Base-by-base conservation (phyloP, 2,329 filamentous ascomycete species). In the Aspergillus aculeatus region DNA sequence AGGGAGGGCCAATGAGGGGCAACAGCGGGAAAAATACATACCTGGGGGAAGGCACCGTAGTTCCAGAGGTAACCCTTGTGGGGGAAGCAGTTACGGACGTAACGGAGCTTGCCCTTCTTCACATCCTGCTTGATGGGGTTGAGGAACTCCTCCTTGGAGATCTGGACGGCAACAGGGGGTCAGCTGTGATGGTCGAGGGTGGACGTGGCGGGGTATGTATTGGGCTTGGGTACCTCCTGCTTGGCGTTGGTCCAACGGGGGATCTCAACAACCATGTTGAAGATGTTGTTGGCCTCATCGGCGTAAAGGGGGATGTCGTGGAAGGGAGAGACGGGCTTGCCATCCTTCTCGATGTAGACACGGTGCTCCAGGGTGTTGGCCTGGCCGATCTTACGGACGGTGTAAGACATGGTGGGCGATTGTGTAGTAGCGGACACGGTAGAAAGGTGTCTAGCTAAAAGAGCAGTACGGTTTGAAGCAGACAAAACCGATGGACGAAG, bases 51-150 rank as follows among this genome's bases (percentile, higher is more conserved):
- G 80, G 93, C 93, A 83, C 95, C 95, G 83, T 99, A 99, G 88
- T 99, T 99, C 95, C 95, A 99, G 73, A 99, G 91, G 82, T 99
- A 99, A 69, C 95, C 95, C 88, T 99, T 98, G 90, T 99, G 95
- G 73, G 95, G 95, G 87, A 99, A 99, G 89, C 95, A 99, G 89
- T 99, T 99, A 83, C 95, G 92, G 78, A 99, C 95, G 79, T 89
- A 99, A 76, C 95, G 91, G 74, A 98, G 92, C 87, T 97, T 98
- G 86, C 94, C 95, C 87, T 99, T 98, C 90, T 99, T 98, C 80
- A 88, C 87, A 80, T 99, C 95, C 85, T 99, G 95, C 89, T 97
- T 97, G 85, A 97, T 96, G 77, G 94, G 94, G 86, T 97, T 98
- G 78, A 98, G 89, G 75, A 90, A 86, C 81, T 99, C 95, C 77